Evolutionary conservation across 2,329 filamentous ascomycete species (phyloP).

Genomic region (Cordyceps sp.): DNA sequence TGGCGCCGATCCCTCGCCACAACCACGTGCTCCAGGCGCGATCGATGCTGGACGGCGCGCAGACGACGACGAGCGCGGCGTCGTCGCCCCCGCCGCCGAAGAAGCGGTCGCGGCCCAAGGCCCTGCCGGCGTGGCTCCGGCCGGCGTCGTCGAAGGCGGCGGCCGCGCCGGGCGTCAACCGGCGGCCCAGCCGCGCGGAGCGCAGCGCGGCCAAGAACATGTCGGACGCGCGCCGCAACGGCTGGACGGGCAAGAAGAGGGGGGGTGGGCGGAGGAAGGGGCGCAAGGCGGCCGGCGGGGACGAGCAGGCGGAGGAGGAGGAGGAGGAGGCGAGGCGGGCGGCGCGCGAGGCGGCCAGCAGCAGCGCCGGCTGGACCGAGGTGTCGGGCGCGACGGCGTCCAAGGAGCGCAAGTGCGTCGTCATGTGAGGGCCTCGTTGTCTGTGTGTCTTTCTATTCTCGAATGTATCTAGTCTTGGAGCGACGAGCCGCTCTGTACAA

Average conservation of each 20-base stretch:
- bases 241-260: slow-evolving; percentile 31
- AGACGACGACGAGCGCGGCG: slow-evolving; percentile 21
- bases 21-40: slow-evolving; percentile 7
- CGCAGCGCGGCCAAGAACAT: slow-evolving; percentile 46
- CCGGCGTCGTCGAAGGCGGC: slow-evolving; percentile 20
- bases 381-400: slow-evolving; percentile 17
- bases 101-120: slow-evolving; percentile 5
- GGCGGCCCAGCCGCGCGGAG: slow-evolving; percentile 38
- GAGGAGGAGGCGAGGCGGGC: slow-evolving; percentile 6
- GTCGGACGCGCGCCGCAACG: slow-evolving; percentile 38
- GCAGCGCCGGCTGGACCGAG: slow-evolving; percentile 36
- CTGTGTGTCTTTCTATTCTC: no score
- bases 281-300: no score
- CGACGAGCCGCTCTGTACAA: no score
- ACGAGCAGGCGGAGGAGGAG: slow-evolving; percentile 7
- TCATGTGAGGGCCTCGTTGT: slow-evolving; percentile 37
- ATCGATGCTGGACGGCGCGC: no score
- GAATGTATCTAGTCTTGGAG: no score
- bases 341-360: slow-evolving; percentile 18
- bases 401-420: slow-evolving; percentile 28
- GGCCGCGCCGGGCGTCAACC: slow-evolving; percentile 26
- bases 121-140: slow-evolving; percentile 18
- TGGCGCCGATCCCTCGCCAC: slow-evolving; percentile 34
- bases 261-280: slow-evolving; percentile 9
- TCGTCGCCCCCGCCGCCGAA: slow-evolving; percentile 6